Evolutionary conservation across 2,329 filamentous ascomycete species (phyloP).

Genomic region (Sclerotinia spermophila): DNA sequence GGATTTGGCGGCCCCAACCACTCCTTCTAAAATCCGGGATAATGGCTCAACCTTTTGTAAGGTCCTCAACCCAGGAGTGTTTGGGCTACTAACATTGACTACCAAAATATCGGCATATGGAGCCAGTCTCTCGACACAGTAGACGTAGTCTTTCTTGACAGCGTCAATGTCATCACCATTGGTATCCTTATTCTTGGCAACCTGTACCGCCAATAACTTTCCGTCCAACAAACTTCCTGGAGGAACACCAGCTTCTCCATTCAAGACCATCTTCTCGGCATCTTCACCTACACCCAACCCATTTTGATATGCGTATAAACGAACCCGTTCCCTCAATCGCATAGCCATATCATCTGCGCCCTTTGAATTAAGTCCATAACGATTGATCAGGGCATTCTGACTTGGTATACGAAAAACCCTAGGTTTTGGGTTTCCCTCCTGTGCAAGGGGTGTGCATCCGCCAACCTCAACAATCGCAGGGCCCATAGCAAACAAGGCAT

Average conservation of each 20-base stretch:
- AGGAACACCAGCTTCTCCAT: conserved; percentile 73
- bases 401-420: conserved; percentile 83
- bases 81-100: conserved; percentile 95
- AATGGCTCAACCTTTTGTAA: conserved; percentile 82
- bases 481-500: conserved; percentile 78
- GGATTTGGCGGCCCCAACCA: conserved; percentile 72
- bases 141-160: conserved; percentile 79
- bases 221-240: conserved; percentile 76
- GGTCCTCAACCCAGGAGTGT: conserved; percentile 85
- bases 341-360: conserved; percentile 85
- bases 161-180: conserved; percentile 80
- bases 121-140: conserved; percentile 77
- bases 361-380: conserved; percentile 90
- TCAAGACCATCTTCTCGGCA: conserved; percentile 68
- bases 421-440: conserved; percentile 82
- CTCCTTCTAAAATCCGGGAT: conserved; percentile 73
- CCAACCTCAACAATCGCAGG: conserved; percentile 88
- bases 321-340: conserved; percentile 71
- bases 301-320: conserved; percentile 67
- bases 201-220: conserved; percentile 81
- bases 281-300: conserved; percentile 62
- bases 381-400: conserved; percentile 86
- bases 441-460: conserved; percentile 81
- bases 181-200: conserved; percentile 95
- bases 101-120: conserved; percentile 94